These are phyloP conservation scores for Triticum monococcum DNA, from an alignment of 176 grass and related monocot species.

Conservation along the genomic window DNA sequence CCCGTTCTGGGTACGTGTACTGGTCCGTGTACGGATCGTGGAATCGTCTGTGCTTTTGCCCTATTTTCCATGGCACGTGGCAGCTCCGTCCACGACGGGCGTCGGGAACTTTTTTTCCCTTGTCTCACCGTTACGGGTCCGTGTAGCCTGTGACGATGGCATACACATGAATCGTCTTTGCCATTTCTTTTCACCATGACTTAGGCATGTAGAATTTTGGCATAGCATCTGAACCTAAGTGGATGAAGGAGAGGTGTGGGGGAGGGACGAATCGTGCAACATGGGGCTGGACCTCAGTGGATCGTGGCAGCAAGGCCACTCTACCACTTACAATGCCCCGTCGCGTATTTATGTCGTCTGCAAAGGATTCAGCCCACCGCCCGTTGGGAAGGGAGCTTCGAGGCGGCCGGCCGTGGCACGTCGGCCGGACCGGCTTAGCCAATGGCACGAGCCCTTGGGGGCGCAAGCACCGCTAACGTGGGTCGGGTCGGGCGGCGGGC, in stretches of 20 bases:
- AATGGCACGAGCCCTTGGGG: constrained; percentile 10
- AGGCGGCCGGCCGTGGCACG: not conserved
- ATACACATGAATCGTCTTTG: too few species aligned
- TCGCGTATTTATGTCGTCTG: constrained; percentile 68
- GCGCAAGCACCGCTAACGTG: constrained; percentile 1
- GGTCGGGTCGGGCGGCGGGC: not conserved
- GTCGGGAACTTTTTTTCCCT: too few species aligned
- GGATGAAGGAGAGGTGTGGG: not conserved
- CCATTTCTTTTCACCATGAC: too few species aligned
- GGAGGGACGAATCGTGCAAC: constrained; percentile 59
- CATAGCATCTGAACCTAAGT: too few species aligned
- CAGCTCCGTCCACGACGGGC: too few species aligned
- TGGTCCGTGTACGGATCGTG: too few species aligned
- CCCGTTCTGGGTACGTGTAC: too few species aligned
- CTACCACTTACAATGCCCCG: constrained; percentile 69
- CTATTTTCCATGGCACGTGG: too few species aligned
- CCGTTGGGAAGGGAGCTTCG: constrained; percentile 17
- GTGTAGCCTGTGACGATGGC: too few species aligned
- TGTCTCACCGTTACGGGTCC: too few species aligned
- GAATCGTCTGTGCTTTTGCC: too few species aligned
- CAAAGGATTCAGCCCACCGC: constrained; percentile 62
- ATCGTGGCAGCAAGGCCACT: constrained; percentile 73
- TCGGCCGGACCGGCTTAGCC: not conserved
- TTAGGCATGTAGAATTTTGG: too few species aligned
- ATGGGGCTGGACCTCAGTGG: constrained; percentile 55